Evolutionary conservation across 305 asterid genomes (phyloP), one percentile per base, ranked within the genome.

Genomic region (Andrographis paniculata): DNA sequence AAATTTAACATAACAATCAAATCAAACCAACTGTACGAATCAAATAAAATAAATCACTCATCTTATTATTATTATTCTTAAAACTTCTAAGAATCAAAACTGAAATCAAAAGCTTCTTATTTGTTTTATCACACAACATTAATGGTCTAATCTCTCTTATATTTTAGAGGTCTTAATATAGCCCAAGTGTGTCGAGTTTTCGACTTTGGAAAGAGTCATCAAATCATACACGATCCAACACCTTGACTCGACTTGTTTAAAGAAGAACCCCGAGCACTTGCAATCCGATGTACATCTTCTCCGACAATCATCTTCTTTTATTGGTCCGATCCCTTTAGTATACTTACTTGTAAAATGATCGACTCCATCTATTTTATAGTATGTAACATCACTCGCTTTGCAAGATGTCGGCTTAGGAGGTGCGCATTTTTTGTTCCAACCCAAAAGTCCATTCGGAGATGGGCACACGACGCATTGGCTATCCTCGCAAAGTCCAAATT

Each of bases 391-490:
- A 12, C 23, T 56, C 1, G 52, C 40, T 4, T 59, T 49, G 14
- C 75, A 64, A 20, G 81, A 55, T 1, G 45, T 17, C 5, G 52
- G 9, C 60, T 43, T 58, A 5, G 67, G 60, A 4, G 75, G 52
- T 20, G 36, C 43, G 22, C 75, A 66, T 14, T 20, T 20, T 42
- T 64, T 59, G 51, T 58, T 66, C 81, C 74, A 70, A 1, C 77
- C 65, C 69, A 55, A 22, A 7, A 74, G 45, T 43, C 81, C 77
- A 24, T 59, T 63, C 0, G 70, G 65, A 8, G 60, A 49, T 20
- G 76, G 76, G 45, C 79, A 73, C 0, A 58, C 73, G 61, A 73
- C 73, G 17, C 76, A 69, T 31, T 73, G 76, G 62, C 67, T 53
- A 1, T 69, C 70, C 47, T 65, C 71, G 18, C 73, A 68, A 20